Base-by-base conservation (phyloP, 805 yeast genomes). In the Kluyveromyces dobzhanskii region DNA sequence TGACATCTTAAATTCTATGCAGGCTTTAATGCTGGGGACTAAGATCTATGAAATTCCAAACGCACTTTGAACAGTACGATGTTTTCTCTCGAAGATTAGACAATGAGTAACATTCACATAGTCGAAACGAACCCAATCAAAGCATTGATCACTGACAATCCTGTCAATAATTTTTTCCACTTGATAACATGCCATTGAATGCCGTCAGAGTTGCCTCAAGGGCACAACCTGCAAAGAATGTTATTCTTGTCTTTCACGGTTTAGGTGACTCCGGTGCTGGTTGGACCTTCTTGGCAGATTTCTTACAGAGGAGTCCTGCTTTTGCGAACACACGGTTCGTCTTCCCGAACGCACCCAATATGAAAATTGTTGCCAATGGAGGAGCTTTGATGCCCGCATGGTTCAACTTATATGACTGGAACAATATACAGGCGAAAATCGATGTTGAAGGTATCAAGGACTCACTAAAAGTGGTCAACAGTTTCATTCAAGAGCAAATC, bases 241-340 rank as follows among this genome's bases (percentile, higher is more conserved):
- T 87, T 1, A 65, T 87, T 25, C 82, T 88, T 17, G 71, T 88
- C 43, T 56, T 85, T 39, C 97, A 92, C 57, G 97, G 98, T 0
- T 67, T 90, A 13, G 98, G 98, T 8, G 97, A 90, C 58, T 60
- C 85, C 0, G 97, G 95, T 4, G 68, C 70, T 13, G 97, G 97
- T 1, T 90, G 96, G 96, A 67, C 75, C 32, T 85, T 85, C 67
- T 63, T 90, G 30, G 84, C 92, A 3, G 80, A 78, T 29, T 63
- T 76, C 39, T 70, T 84, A 18, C 70, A 69, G 39, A 50, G 52
- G 37, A 59, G 65, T 30, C 55, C 65, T 16, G 70, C 57, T 14
- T 80, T 71, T 50, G 67, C 64, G 48, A 76, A 71, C 49, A 70
- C 73, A 47, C 80, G 79, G 48, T 87, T 82, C 51, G 71, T 88